A percentile compares a stretch with the other conserved stretches of the same genome.
phyloP scores from a whole-genome alignment of 1,284 basidiomycete species.

The Clitocybe nebularis region DNA sequence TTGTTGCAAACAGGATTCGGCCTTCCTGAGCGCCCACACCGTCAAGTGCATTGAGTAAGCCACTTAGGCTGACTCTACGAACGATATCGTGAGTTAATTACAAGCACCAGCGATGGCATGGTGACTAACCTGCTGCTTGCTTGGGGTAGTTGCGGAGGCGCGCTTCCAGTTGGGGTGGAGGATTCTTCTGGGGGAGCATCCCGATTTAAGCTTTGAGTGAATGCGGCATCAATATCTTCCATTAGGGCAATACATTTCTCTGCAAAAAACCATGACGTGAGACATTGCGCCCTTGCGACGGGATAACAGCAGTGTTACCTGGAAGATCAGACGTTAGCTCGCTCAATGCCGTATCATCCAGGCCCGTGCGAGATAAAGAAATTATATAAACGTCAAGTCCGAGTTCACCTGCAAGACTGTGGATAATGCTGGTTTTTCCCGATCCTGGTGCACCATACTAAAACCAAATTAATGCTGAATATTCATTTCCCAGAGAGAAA shows the following conservation, averaged over 20 bases:
- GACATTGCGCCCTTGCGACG: too few relatives aligned
- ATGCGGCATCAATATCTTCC: constrained; percentile 79
- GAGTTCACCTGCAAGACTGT: constrained; percentile 73
- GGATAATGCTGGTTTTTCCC: constrained; percentile 74
- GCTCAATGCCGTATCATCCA: constrained; percentile 64
- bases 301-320: too few relatives aligned
- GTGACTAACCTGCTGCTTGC: constrained; percentile 15
- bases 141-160: constrained; percentile 8
- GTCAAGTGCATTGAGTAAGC: constrained; percentile 71
- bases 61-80: constrained; percentile 58
- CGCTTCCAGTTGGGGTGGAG: constrained; percentile 7
- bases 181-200: constrained; percentile 20
- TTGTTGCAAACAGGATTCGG: constrained; percentile 73
- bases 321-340: constrained; percentile 65
- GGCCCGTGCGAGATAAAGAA: constrained; percentile 63
- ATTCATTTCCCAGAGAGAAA: too few relatives aligned
- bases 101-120: background rate
- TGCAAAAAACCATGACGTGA: too few relatives aligned
- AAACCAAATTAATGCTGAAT: too few relatives aligned
- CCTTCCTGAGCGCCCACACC: constrained; percentile 76
- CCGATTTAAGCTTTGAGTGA: constrained; percentile 54
- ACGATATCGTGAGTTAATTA: background rate
- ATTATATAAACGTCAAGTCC: constrained; percentile 72
- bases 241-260: constrained; percentile 70
- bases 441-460: constrained; percentile 71